Conservation (phyloP, 2,329 filamentous ascomycete genomes). For the Simplicillium aogashimaense region DNA sequence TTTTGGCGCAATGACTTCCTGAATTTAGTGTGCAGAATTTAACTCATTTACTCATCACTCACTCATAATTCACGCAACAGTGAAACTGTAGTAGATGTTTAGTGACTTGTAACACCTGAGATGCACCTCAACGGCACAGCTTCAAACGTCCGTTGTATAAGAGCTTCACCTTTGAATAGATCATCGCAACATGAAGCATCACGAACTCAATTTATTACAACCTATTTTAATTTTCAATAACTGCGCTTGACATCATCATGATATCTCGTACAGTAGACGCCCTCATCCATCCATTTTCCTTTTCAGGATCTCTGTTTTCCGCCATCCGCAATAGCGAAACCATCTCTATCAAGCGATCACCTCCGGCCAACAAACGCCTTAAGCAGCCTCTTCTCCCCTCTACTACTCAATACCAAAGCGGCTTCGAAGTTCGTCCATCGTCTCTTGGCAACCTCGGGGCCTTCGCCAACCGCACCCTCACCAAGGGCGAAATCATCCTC, state of each 20-base stretch:
- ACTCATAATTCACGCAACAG: too few relatives aligned
- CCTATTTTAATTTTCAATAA: slow-evolving; percentile 1
- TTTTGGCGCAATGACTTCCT: too few relatives aligned
- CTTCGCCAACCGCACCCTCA: slow-evolving; percentile 31
- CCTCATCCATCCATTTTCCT: slow-evolving; percentile 3
- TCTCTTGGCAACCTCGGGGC: slow-evolving; percentile 33
- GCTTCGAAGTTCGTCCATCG: slow-evolving; percentile 30
- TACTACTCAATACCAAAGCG: background rate
- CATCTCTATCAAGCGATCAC: background rate
- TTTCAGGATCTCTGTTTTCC: background rate
- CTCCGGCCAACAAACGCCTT: background rate
- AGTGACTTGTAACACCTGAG: too few relatives aligned
- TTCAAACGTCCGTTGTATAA: too few relatives aligned
- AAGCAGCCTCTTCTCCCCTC: background rate
- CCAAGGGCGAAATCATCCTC: slow-evolving; percentile 28
- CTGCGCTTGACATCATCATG: background rate
- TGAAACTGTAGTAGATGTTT: too few relatives aligned
- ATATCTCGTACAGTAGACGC: slow-evolving; percentile 1
- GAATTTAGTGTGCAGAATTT: too few relatives aligned
- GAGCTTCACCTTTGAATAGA: too few relatives aligned
- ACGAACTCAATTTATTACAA: background rate
- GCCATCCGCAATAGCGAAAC: background rate
- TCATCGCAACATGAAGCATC: too few relatives aligned
- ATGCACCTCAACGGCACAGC: too few relatives aligned
- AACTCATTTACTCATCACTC: too few relatives aligned